Conservation (phyloP, 2,329 filamentous ascomycete species). For the Aspergillus pseudotamarii region DNA sequence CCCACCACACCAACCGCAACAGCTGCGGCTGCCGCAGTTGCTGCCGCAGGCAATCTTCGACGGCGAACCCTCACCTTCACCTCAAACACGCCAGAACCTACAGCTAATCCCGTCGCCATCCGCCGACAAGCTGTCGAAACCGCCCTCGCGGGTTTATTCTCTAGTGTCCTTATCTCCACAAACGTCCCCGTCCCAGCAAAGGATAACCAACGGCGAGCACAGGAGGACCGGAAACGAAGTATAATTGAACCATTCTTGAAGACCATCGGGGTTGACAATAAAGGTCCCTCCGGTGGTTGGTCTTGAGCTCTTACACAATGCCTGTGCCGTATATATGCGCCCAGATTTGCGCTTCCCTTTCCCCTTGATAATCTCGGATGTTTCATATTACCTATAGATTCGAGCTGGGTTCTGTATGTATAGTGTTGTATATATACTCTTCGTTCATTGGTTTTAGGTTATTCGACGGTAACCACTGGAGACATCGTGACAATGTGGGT, state of each 20-base stretch:
- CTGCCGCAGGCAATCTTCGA: conserved; percentile 34
- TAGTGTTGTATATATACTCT: background rate
- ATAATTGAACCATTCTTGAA: conserved; percentile 72
- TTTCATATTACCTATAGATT: background rate
- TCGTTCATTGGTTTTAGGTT: background rate
- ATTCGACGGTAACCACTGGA: background rate
- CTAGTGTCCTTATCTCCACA: conserved; percentile 62
- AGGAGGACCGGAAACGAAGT: conserved; percentile 66
- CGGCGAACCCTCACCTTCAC: conserved; percentile 29
- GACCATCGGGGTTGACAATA: conserved; percentile 38
- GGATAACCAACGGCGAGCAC: conserved; percentile 62
- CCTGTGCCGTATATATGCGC: background rate
- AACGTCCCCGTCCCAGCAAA: conserved; percentile 40
- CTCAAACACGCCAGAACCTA: conserved; percentile 31
- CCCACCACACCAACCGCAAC: conserved; percentile 15
- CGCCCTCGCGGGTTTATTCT: conserved; percentile 67
- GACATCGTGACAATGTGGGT: background rate
- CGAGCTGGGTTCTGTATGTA: background rate
- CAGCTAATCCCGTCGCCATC: conserved; percentile 52
- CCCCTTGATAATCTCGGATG: background rate
- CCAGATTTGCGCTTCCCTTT: background rate
- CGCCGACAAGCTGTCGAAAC: conserved; percentile 63
- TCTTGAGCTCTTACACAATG: conserved; percentile 5
- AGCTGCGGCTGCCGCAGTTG: conserved; percentile 29
- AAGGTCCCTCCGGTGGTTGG: conserved; percentile 36